Conservation (phyloP, 2,329 filamentous ascomycete genomes). For the Escovopsis sp. region DNA sequence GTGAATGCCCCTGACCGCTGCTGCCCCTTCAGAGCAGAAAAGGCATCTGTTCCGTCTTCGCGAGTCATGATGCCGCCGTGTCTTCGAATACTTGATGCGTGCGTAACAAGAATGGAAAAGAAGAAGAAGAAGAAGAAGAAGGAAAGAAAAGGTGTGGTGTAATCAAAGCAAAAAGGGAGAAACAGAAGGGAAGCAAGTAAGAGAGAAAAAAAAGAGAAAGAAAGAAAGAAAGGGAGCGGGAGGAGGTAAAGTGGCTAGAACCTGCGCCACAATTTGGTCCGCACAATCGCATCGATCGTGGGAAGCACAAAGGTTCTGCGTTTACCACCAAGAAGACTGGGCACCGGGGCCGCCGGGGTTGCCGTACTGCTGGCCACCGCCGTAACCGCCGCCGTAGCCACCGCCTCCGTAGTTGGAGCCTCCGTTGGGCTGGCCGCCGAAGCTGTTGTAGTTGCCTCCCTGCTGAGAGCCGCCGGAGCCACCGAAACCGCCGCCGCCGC, state of each 20-base stretch:
- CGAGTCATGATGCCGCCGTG: conserved; percentile 29
- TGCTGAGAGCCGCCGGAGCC: conserved; percentile 16
- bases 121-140: conserved; percentile 12
- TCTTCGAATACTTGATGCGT: conserved; percentile 18
- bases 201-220: conserved; percentile 3
- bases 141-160: conserved; percentile 6
- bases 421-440: conserved; percentile 18
- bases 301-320: conserved; percentile 2
- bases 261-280: conserved; percentile 4
- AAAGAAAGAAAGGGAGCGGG: conserved; percentile 9
- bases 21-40: conserved; percentile 20
- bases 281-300: conserved; percentile 7
- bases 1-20: conserved; percentile 26
- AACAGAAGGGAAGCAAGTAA: conserved; percentile 13
- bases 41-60: conserved; percentile 20
- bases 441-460: conserved; percentile 22
- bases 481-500: conserved; percentile 27
- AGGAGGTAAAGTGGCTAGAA: conserved; percentile 8
- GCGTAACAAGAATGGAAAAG: conserved; percentile 14
- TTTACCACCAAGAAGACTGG: conserved; percentile 57
- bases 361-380: conserved; percentile 30
- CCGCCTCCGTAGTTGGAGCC: conserved; percentile 24
- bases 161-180: conserved; percentile 12
- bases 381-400: conserved; percentile 26
- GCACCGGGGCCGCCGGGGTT: conserved; percentile 57